Conservation (phyloP, 2,329 filamentous ascomycete species). For the Botrytis fragariae region DNA sequence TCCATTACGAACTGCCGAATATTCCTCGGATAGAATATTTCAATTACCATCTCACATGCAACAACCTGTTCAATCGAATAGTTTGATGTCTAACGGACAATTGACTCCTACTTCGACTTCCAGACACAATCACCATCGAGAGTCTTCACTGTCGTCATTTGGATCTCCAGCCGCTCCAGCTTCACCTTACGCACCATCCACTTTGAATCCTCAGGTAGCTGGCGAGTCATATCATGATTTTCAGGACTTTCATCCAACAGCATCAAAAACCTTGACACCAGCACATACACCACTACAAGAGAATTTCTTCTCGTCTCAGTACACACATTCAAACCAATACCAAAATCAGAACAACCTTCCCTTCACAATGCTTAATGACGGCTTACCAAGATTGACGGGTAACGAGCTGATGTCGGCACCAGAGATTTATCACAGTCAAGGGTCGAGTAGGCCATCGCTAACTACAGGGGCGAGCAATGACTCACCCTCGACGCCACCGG, state of each 20-base stretch:
- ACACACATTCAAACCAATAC: constrained; percentile 38
- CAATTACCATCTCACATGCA: constrained; percentile 36
- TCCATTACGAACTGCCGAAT: constrained; percentile 13
- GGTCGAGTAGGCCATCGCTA: constrained; percentile 44
- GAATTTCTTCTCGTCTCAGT: constrained; percentile 38
- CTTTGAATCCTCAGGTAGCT: constrained; percentile 56
- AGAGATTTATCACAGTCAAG: constrained; percentile 10
- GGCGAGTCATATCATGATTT: constrained; percentile 46
- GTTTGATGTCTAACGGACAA: constrained; percentile 37
- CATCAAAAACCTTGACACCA: constrained; percentile 38
- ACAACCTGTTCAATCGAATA: constrained; percentile 32
- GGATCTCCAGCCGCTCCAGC: constrained; percentile 56
- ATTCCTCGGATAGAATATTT: constrained; percentile 21
- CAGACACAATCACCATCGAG: constrained; percentile 50
- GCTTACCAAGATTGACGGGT: constrained; percentile 30
- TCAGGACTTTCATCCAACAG: constrained; percentile 37
- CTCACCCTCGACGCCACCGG: constrained; percentile 57
- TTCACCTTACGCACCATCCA: constrained; percentile 56
- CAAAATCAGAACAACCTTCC: constrained; percentile 33
- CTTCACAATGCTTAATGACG: constrained; percentile 33
- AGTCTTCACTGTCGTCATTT: constrained; percentile 60
- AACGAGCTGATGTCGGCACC: constrained; percentile 36
- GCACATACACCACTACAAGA: constrained; percentile 38
- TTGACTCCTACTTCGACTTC: constrained; percentile 38
- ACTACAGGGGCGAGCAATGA: constrained; percentile 60